Percentiles rank a stretch among this genome's conserved stretches.
These are phyloP conservation scores for Penicillium malachiteum DNA, from an alignment of 495 filamentous ascomycete species.

Conservation along the genomic window DNA sequence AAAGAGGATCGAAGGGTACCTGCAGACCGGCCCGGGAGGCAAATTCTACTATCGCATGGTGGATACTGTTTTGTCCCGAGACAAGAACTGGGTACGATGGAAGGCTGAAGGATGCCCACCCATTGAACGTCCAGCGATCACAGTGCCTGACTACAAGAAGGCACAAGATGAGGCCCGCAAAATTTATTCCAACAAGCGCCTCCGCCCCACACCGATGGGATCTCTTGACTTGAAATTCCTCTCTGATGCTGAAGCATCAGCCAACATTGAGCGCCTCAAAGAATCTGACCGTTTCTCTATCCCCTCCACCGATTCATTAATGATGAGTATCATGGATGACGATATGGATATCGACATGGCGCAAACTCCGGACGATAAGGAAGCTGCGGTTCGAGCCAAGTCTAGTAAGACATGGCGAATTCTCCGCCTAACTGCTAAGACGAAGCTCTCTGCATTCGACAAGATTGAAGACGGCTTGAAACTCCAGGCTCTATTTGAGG, in stretches of 20 bases:
- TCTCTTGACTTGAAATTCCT: conserved; percentile 76
- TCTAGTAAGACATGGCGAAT: conserved; percentile 87
- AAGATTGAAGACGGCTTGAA: conserved; percentile 81
- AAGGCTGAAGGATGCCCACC: conserved; percentile 89
- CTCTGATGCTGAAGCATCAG: conserved; percentile 54
- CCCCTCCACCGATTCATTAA: conserved; percentile 57
- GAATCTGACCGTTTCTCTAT: conserved; percentile 50
- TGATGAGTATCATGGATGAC: conserved; percentile 62
- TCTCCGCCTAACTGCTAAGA: conserved; percentile 71
- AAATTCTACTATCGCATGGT: conserved; percentile 95
- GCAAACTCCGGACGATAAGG: conserved; percentile 66
- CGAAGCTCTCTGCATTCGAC: conserved; percentile 73
- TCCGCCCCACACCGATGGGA: conserved; percentile 65
- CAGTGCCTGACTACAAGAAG: conserved; percentile 60
- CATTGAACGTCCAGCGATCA: conserved; percentile 72
- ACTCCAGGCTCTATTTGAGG: conserved; percentile 52
- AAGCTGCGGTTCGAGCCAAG: conserved; percentile 63
- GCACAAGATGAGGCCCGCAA: conserved; percentile 64
- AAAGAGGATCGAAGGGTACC: conserved; percentile 69
- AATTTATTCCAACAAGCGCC: conserved; percentile 62
- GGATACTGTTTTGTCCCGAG: conserved; percentile 87
- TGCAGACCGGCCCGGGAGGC: conserved; percentile 67
- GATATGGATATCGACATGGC: conserved; percentile 85
- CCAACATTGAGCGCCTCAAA: conserved; percentile 59
- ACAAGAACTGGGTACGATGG: conserved; percentile 98